phyloP scores from a whole-genome alignment of 2,329 filamentous ascomycete species.

The Scedosporium minutisporum region DNA sequence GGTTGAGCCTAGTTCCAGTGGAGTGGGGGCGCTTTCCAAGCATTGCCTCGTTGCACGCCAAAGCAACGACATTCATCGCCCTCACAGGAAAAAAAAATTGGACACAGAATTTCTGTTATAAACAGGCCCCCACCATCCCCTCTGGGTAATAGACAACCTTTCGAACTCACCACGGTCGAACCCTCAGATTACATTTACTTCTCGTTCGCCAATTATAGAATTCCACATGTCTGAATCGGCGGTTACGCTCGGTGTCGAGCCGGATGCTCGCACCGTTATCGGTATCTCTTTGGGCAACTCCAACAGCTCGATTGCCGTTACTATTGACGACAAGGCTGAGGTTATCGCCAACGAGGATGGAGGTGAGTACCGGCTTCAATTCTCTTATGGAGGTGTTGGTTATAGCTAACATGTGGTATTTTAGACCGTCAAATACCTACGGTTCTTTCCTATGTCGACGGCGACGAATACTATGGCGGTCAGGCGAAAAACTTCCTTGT shows the following conservation, averaged over 20 bases:
- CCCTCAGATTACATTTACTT: slow-evolving; percentile 5
- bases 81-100: not conserved
- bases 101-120: not conserved
- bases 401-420: slow-evolving; percentile 10
- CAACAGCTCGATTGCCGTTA: slow-evolving; percentile 94
- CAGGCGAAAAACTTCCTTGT: slow-evolving; percentile 92
- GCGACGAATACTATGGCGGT: slow-evolving; percentile 91
- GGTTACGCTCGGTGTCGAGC: slow-evolving; percentile 35
- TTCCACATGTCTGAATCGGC: slow-evolving; percentile 17
- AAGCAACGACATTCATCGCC: not conserved
- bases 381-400: too few species aligned
- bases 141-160: slow-evolving; percentile 7
- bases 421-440: slow-evolving; percentile 93
- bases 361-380: slow-evolving; percentile 44
- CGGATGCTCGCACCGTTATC: slow-evolving; percentile 62
- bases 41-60: not conserved
- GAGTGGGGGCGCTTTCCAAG: not conserved
- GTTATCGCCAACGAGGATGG: slow-evolving; percentile 99
- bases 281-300: slow-evolving; percentile 98
- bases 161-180: not conserved
- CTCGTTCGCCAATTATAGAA: slow-evolving; percentile 1
- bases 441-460: slow-evolving; percentile 86
- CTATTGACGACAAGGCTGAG: slow-evolving; percentile 86
- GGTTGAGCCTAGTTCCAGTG: not conserved
- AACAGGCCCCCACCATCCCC: slow-evolving; percentile 11